Percentiles rank a stretch among this genome's conserved stretches.
Evolutionary conservation across 108 stramenopile species (phyloP).

Genomic region (Skeletonema potamos): DNA sequence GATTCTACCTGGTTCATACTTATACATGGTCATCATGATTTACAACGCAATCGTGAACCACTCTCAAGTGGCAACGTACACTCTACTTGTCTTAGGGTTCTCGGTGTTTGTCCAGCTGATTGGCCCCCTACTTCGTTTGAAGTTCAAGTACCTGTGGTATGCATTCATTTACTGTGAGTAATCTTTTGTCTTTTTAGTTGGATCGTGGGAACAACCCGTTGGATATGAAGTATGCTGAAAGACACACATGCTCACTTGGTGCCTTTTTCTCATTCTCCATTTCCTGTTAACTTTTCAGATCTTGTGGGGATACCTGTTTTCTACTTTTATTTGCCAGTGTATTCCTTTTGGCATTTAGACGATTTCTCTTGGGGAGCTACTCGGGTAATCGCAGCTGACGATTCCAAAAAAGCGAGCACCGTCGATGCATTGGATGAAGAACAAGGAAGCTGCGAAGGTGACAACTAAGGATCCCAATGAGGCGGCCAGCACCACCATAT

Average conservation of each 20-base stretch:
- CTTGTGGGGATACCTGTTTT: neutral
- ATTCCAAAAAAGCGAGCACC: too few species aligned
- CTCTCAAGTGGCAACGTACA: too few species aligned
- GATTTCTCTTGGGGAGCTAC: constrained; percentile 14
- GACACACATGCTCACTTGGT: neutral
- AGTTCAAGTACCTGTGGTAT: neutral
- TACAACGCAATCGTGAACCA: neutral
- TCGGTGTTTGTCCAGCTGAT: neutral
- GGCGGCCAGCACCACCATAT: too few species aligned
- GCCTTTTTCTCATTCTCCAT: neutral
- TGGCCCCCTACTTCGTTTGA: neutral
- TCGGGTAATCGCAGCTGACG: neutral
- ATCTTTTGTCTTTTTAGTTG: neutral
- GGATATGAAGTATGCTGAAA: too few species aligned
- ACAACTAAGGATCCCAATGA: too few species aligned
- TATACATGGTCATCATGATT: neutral
- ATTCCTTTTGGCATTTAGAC: constrained; percentile 3
- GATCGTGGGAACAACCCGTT: too few species aligned
- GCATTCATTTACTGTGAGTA: neutral
- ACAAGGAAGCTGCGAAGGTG: too few species aligned
- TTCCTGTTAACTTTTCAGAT: neutral
- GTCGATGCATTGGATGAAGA: too few species aligned
- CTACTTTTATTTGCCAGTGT: constrained; percentile 4
- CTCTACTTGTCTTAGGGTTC: too few species aligned
- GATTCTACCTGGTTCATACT: neutral